phyloP scores from a whole-genome alignment of 2,329 filamentous ascomycete species.

The Talaromyces sp. region DNA sequence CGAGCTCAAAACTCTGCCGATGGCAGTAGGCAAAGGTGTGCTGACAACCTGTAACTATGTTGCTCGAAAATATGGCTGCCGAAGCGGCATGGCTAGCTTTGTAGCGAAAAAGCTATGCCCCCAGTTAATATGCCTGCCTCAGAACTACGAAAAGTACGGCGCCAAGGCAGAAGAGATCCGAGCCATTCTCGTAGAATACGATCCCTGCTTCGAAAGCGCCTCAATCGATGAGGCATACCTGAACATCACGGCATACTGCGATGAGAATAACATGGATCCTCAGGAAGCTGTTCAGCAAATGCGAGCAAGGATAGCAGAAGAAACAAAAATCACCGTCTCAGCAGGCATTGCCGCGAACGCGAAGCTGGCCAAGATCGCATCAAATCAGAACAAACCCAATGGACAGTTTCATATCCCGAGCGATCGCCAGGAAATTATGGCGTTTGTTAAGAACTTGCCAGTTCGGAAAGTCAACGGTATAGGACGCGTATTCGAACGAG shows the following conservation, averaged over 20 bases:
- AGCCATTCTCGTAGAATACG: constrained; percentile 76
- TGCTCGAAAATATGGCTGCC: constrained; percentile 81
- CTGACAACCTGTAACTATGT: constrained; percentile 78
- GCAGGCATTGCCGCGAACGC: constrained; percentile 93
- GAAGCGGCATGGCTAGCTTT: constrained; percentile 93
- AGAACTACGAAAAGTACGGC: constrained; percentile 86
- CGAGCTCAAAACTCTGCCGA: constrained; percentile 78
- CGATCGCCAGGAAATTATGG: constrained; percentile 69
- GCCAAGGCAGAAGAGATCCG: constrained; percentile 86
- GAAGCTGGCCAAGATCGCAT: constrained; percentile 90
- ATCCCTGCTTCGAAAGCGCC: constrained; percentile 83
- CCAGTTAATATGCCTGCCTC: constrained; percentile 70
- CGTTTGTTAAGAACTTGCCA: constrained; percentile 77
- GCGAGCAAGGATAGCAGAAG: constrained; percentile 68
- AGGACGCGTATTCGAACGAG: constrained; percentile 87
- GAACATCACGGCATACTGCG: constrained; percentile 85
- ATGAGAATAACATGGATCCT: constrained; percentile 60
- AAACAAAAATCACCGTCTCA: constrained; percentile 79
- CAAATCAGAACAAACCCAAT: constrained; percentile 94
- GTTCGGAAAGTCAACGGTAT: constrained; percentile 91
- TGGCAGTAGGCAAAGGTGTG: constrained; percentile 77
- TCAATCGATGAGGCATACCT: constrained; percentile 96
- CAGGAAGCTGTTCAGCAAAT: constrained; percentile 72
- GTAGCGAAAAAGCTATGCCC: constrained; percentile 94
- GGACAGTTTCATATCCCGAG: constrained; percentile 76